Evolutionary conservation across 257 asterid genomes (phyloP).

Genomic region (Gentiana straminea): DNA sequence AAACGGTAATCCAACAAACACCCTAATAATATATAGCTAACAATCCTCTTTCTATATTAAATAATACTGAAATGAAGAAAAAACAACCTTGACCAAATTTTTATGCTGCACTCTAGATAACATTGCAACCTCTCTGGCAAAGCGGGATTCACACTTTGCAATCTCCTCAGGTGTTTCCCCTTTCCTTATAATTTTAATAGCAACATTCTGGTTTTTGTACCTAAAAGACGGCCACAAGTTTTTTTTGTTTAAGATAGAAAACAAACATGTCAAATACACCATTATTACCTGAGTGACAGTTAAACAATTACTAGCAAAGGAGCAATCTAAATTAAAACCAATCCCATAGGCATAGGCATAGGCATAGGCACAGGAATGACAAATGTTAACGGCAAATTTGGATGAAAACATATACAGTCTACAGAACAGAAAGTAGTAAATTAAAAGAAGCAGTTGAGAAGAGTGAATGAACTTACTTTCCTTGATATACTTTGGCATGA

Average conservation of each 20-base stretch:
- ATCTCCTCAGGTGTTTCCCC: constrained; percentile 75
- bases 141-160: constrained; percentile 50
- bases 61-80: not conserved
- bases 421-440: constrained; percentile 1
- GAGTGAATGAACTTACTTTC: constrained; percentile 59
- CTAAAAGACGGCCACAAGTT: constrained; percentile 19
- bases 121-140: constrained; percentile 81
- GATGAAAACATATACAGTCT: constrained; percentile 11
- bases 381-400: not conserved
- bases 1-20: not conserved
- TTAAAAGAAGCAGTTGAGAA: constrained; percentile 6
- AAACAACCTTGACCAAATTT: constrained; percentile 80
- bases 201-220: constrained; percentile 80
- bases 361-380: not conserved
- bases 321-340: too few relatives aligned
- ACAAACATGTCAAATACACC: too few relatives aligned
- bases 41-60: too few relatives aligned
- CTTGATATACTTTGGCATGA: constrained; percentile 92
- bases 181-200: constrained; percentile 60
- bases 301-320: too few relatives aligned
- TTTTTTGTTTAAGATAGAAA: not conserved
- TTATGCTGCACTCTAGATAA: constrained; percentile 85
- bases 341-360: too few relatives aligned
- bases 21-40: not conserved
- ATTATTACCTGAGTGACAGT: too few relatives aligned